Evolutionary conservation across 805 yeast genomes (phyloP).

Genomic region (Candida suzukii): DNA sequence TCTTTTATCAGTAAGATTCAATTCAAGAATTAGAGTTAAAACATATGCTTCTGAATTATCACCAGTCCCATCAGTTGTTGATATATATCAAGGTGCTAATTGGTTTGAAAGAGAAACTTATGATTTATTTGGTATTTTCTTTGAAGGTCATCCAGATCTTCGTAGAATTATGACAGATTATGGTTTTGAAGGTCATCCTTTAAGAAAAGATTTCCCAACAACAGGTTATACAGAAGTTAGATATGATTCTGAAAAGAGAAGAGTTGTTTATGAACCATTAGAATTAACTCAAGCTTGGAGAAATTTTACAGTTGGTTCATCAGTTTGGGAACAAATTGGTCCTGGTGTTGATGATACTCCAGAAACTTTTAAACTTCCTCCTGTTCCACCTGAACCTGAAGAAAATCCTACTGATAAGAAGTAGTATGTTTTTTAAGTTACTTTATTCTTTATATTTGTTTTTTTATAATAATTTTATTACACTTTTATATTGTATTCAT

Average conservation of each 20-base stretch:
- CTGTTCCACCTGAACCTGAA: constrained; percentile 68
- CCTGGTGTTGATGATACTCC: constrained; percentile 80
- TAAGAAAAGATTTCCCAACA: constrained; percentile 88
- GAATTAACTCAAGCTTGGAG: constrained; percentile 91
- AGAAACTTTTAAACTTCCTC: constrained; percentile 72
- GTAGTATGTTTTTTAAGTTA: constrained; percentile 13
- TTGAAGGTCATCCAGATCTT: constrained; percentile 84
- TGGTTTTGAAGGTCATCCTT: constrained; percentile 89
- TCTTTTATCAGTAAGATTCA: constrained; percentile 71
- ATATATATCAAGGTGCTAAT: constrained; percentile 71
- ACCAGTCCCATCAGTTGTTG: constrained; percentile 74
- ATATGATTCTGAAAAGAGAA: constrained; percentile 85
- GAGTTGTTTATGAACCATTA: constrained; percentile 83
- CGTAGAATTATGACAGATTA: constrained; percentile 88
- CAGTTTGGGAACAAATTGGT: constrained; percentile 91
- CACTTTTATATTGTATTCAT: background rate
- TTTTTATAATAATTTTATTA: constrained; percentile 1
- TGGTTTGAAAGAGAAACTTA: constrained; percentile 91
- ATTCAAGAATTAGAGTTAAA: constrained; percentile 82
- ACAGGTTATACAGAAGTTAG: constrained; percentile 88
- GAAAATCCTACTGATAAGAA: constrained; percentile 23
- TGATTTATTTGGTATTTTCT: constrained; percentile 81
- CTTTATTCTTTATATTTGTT: background rate
- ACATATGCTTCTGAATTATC: constrained; percentile 80
- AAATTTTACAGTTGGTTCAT: constrained; percentile 80